phyloP scores from a whole-genome alignment of 164 flowering plant genomes.

The Stephania yunnanensis region DNA sequence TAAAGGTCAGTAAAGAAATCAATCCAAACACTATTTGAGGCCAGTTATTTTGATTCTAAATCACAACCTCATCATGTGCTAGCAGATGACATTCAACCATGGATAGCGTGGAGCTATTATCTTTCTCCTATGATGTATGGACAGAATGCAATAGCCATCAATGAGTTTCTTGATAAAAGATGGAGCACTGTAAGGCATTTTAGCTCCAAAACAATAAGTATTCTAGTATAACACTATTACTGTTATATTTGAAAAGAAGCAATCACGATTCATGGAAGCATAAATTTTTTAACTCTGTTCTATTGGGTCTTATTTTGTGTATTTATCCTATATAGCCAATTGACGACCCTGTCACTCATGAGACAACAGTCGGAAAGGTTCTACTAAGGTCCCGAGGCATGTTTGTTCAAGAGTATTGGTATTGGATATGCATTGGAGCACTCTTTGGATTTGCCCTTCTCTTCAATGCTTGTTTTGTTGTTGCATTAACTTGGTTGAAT shows the following conservation, averaged over 20 bases:
- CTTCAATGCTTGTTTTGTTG: constrained; percentile 40
- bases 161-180: constrained; percentile 52
- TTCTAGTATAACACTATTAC: neutral
- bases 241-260: neutral
- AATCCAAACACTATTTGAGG: neutral
- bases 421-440: constrained; percentile 49
- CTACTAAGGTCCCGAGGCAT: constrained; percentile 45
- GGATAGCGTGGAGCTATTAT: constrained; percentile 59
- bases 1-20: constrained; percentile 30
- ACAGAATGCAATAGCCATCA: constrained; percentile 44
- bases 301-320: neutral
- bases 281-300: neutral
- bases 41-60: neutral
- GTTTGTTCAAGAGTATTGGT: constrained; percentile 34
- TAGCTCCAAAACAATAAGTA: neutral
- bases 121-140: constrained; percentile 56
- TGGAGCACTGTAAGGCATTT: constrained; percentile 40
- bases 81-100: constrained; percentile 41
- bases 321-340: constrained; percentile 28
- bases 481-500: constrained; percentile 35
- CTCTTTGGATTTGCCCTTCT: constrained; percentile 42
- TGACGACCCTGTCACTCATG: constrained; percentile 11
- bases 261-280: neutral
- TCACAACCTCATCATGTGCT: neutral
- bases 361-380: constrained; percentile 38